Percentiles rank a stretch among this genome's conserved stretches.
These are phyloP conservation scores for Eucalyptus globulus DNA, from an alignment of 345 rosid genomes.

Conservation along the genomic window DNA sequence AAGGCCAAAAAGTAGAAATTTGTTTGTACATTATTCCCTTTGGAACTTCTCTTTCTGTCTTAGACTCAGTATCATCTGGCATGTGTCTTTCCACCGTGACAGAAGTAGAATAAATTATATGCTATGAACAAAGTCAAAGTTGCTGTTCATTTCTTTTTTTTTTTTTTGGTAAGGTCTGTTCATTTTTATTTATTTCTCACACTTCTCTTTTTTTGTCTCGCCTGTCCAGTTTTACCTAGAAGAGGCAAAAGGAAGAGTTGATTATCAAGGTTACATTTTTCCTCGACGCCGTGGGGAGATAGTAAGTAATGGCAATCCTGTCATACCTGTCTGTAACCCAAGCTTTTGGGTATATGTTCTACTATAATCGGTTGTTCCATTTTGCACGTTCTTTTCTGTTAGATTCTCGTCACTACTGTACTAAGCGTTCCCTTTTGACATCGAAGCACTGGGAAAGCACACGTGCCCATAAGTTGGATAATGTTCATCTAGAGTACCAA, in stretches of 20 bases:
- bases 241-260: constrained; percentile 82
- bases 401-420: neutral
- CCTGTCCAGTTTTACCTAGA: constrained; percentile 58
- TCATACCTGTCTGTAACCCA: neutral
- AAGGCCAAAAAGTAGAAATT: neutral
- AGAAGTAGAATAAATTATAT: neutral
- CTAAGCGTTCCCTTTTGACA: neutral
- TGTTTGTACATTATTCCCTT: neutral
- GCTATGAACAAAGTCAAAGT: neutral
- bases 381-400: neutral
- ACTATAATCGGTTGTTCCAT: neutral
- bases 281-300: constrained; percentile 65
- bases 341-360: neutral
- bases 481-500: neutral
- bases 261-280: constrained; percentile 85
- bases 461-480: neutral
- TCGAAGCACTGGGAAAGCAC: neutral
- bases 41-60: neutral
- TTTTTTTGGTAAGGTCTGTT: neutral
- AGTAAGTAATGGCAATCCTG: constrained; percentile 27
- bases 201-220: neutral
- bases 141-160: neutral
- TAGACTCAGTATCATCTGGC: neutral
- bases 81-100: neutral
- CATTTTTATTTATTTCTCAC: too few relatives aligned